Percentiles rank a stretch among this genome's conserved stretches.
phyloP scores from a whole-genome alignment of 75 land plant species.

The Cunninghamia lanceolata region DNA sequence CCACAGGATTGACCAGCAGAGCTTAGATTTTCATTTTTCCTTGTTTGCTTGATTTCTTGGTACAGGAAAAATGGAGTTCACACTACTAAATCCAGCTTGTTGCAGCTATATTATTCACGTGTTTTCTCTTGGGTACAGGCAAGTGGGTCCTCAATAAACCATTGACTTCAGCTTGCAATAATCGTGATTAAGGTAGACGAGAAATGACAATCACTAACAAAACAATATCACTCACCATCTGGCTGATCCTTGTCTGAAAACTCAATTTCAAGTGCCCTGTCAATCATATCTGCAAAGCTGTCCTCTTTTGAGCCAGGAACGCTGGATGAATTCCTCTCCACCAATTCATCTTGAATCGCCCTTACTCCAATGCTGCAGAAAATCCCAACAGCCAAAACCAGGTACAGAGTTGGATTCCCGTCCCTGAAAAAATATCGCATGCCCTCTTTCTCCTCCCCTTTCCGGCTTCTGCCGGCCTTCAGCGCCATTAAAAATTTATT shows the following conservation, averaged over 20 bases:
- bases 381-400: background rate
- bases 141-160: background rate
- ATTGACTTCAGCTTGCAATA: background rate
- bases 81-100: background rate
- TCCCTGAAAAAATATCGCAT: background rate
- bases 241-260: constrained; percentile 83
- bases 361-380: background rate
- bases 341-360: background rate
- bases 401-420: background rate
- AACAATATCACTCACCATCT: constrained; percentile 42
- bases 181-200: background rate
- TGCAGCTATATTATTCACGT: too few species aligned
- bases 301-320: constrained; percentile 57
- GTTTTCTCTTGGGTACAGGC: too few species aligned
- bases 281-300: constrained; percentile 84
- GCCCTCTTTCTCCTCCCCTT: background rate
- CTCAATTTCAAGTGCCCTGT: constrained; percentile 86
- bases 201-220: background rate
- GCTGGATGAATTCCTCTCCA: constrained; percentile 8
- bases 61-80: background rate
- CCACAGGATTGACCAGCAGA: background rate
- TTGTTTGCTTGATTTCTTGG: too few species aligned
- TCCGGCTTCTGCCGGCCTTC: background rate
- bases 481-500: background rate
- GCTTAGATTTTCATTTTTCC: background rate